Evolutionary conservation across 495 filamentous ascomycete species (phyloP), one percentile per base, ranked within the genome.

Genomic region (Aspergillus nidulans): DNA sequence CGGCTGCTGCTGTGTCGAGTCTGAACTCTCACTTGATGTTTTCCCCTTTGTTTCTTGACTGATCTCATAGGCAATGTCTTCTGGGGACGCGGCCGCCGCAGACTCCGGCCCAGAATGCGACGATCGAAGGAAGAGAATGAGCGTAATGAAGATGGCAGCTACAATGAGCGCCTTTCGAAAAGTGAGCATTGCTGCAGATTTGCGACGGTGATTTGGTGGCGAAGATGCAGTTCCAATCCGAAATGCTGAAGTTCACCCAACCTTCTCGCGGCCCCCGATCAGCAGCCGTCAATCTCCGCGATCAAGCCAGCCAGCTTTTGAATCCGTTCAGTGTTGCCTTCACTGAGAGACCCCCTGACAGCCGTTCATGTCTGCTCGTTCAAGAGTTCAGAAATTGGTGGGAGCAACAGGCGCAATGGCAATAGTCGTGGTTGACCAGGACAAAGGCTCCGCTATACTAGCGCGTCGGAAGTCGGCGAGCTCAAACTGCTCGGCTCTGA

Each of bases 141-240:
- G 75, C 26, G 81, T 80, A 57, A 96, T 63, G 55, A 95, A 59
- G 67, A 83, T 78, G 55, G 78, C 76, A 36, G 89, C 84, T 28
- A 85, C 76, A 57, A 92, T 65, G 32, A 92, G 71, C 60, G 86
- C 84, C 70, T 86, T 84, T 60, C 84, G 81, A 63, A 90, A 89
- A 50, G 87, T 87, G 60, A 90, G 71, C 81, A 84, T 84, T 25
- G 50, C 67, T 44, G 63, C 49, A 53, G 21, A 62, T 47, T 21
- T 44, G 42, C 26, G 18, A 32, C 19, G 38, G 21, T 32, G 19
- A 25, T 43, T 25, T 6, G 25, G 28, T n/a, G 38, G 16, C 30
- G 15, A 3, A 20, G 36, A 28, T 54, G 57, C 49, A 30, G 43
- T 18, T 23, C 48, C 19, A n/a, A 4, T 36, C 8, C 28, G 21